phyloP scores from a whole-genome alignment of 495 filamentous ascomycete genomes.

The Penicillium daleae region DNA sequence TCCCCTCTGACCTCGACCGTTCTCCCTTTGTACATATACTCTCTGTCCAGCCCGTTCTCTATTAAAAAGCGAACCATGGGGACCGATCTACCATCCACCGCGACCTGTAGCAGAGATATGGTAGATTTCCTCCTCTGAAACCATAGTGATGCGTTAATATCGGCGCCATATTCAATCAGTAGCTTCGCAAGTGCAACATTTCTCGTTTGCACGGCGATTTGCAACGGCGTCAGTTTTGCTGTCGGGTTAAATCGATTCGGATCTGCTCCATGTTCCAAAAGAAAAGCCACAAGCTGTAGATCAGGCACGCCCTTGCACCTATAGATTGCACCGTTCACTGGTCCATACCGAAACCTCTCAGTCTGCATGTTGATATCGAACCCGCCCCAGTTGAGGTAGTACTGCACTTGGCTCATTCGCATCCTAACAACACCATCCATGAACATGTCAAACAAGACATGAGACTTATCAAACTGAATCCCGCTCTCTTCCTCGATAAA shows the following conservation, averaged over 20 bases:
- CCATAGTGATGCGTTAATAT: not conserved
- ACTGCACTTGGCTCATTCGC: not conserved
- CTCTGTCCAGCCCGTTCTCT: not conserved
- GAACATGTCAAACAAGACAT: not conserved
- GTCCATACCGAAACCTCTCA: not conserved
- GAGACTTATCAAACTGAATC: not conserved
- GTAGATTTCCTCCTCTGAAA: not conserved
- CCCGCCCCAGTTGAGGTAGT: not conserved
- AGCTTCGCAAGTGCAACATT: slow-evolving; percentile 1
- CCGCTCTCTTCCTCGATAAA: not conserved
- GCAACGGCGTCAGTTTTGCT: not conserved
- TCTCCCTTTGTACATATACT: not conserved
- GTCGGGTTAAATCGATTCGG: not conserved
- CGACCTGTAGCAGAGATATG: not conserved
- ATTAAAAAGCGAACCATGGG: not conserved
- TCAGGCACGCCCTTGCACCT: not conserved
- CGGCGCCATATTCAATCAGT: not conserved
- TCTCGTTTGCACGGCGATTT: not conserved
- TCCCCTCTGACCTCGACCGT: not conserved
- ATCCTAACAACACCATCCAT: not conserved
- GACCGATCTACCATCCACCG: not conserved
- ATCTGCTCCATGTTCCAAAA: not conserved
- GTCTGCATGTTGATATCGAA: not conserved
- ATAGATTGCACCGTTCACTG: not conserved
- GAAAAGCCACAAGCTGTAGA: not conserved